A percentile compares a stretch with the other conserved stretches of the same genome.
Evolutionary conservation across 352 stramenopile genomes (phyloP).

Genomic region (Globisporangium uncinulatum): DNA sequence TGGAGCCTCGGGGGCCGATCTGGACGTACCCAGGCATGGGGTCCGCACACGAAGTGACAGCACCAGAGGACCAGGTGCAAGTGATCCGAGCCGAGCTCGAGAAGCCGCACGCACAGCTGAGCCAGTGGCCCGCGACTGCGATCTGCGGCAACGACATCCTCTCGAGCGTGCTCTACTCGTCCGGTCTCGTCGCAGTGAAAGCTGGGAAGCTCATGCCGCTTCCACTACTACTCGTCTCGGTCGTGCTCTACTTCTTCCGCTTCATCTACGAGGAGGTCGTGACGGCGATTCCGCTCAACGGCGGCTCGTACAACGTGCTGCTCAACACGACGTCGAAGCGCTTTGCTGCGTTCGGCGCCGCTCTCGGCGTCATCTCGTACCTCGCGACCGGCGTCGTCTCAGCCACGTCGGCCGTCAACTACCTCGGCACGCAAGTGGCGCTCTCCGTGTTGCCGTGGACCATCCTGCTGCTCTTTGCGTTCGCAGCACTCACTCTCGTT

Average conservation of each 20-base stretch:
- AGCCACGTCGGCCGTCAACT: conserved; percentile 63
- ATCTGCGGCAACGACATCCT: conserved; percentile 91
- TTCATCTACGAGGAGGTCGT: conserved; percentile 88
- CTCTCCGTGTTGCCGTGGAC: conserved; percentile 29
- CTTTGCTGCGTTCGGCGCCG: conserved; percentile 70
- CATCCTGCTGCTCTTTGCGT: conserved; percentile 57
- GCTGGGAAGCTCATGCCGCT: conserved; percentile 77
- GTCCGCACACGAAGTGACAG: too few relatives aligned
- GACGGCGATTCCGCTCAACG: conserved; percentile 86
- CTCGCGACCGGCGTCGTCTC: conserved; percentile 75
- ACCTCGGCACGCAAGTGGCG: conserved; percentile 70
- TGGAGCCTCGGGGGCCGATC: too few relatives aligned
- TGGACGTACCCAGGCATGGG: too few relatives aligned
- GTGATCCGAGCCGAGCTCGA: conserved; percentile 26
- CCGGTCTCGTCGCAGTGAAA: conserved; percentile 30
- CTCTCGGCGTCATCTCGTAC: conserved; percentile 85
- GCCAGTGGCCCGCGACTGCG: conserved; percentile 66
- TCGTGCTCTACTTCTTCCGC: conserved; percentile 50
- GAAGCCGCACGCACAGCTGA: conserved; percentile 23
- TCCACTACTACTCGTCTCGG: conserved; percentile 62
- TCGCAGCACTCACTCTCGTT: conserved; percentile 58
- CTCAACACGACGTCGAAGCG: conserved; percentile 87
- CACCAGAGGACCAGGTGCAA: too few relatives aligned
- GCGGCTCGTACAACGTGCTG: too few relatives aligned
- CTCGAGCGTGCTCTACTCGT: conserved; percentile 73